Evolutionary conservation across 1,284 basidiomycete genomes (phyloP).

Genomic region (Austroboletus niveus): DNA sequence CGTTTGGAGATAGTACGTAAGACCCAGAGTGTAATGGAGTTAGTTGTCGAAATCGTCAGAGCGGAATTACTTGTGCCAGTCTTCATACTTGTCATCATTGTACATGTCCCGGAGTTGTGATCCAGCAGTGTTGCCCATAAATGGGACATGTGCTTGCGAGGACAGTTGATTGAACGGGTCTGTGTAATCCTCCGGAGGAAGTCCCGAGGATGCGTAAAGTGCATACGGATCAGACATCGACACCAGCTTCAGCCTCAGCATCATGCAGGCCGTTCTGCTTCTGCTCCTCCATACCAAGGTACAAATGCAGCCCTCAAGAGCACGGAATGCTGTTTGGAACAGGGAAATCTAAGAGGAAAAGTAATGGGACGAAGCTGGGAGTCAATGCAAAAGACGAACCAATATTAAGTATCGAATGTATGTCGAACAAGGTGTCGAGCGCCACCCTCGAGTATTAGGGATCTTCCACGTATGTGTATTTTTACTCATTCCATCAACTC

Average conservation of each 20-base stretch:
- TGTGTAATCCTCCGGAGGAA: constrained; percentile 42
- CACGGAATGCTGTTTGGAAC: constrained; percentile 83
- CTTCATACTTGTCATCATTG: constrained; percentile 72
- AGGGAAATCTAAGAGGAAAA: constrained; percentile 73
- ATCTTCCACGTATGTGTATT: no score
- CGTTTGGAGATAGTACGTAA: constrained; percentile 78
- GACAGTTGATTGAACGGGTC: constrained; percentile 42
- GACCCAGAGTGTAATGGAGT: constrained; percentile 85
- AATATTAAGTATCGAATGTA: constrained; percentile 84
- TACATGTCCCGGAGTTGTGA: constrained; percentile 70
- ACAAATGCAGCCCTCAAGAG: constrained; percentile 86
- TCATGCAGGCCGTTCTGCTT: constrained; percentile 73
- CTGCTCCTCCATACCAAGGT: constrained; percentile 82
- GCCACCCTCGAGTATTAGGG: no score
- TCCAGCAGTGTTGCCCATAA: constrained; percentile 78
- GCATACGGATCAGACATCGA: constrained; percentile 78
- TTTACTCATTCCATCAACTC: no score
- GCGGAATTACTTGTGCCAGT: constrained; percentile 64
- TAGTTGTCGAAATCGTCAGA: constrained; percentile 75
- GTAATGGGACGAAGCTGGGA: constrained; percentile 50
- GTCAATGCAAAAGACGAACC: constrained; percentile 93
- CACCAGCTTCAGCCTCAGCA: constrained; percentile 30
- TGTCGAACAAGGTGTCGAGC: constrained; percentile 84
- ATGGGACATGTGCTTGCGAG: constrained; percentile 63
- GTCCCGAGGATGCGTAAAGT: constrained; percentile 57